Conservation (phyloP, 148 eudicot genomes). For the Cornus suecica region DNA sequence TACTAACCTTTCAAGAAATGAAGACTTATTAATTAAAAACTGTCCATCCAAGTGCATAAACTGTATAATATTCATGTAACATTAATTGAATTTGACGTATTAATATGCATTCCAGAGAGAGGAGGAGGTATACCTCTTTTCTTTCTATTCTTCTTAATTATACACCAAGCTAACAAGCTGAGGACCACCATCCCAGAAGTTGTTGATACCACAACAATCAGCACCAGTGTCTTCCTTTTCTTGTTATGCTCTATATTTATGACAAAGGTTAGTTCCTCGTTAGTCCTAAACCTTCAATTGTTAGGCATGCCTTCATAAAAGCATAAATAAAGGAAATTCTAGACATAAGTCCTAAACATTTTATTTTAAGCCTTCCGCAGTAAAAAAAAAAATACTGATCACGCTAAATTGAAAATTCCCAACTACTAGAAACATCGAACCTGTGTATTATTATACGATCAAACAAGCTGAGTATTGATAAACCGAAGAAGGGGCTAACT, state of each 20-base stretch:
- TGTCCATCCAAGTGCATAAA: not conserved
- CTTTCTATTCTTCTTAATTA: not conserved
- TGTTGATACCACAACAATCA: not conserved
- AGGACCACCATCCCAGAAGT: not conserved
- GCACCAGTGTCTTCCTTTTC: not conserved
- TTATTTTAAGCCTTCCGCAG: not conserved
- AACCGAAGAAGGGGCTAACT: not conserved
- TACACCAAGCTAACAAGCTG: not conserved
- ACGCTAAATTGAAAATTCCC: not conserved
- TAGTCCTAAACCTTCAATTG: not conserved
- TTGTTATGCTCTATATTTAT: not conserved
- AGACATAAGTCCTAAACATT: not conserved
- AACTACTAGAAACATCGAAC: not conserved
- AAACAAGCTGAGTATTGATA: not conserved
- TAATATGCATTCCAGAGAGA: not conserved
- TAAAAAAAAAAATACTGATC: not conserved
- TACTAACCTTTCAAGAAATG: not conserved
- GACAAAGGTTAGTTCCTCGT: not conserved
- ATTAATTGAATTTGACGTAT: not conserved
- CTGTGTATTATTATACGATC: not conserved
- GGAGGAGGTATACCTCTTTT: not conserved
- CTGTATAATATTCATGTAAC: not conserved
- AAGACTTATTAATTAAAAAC: not conserved
- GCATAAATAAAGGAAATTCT: not conserved
- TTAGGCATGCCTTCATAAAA: not conserved